Conservation (phyloP, 2,329 filamentous ascomycete species). For the Harringtonia lauricola region DNA sequence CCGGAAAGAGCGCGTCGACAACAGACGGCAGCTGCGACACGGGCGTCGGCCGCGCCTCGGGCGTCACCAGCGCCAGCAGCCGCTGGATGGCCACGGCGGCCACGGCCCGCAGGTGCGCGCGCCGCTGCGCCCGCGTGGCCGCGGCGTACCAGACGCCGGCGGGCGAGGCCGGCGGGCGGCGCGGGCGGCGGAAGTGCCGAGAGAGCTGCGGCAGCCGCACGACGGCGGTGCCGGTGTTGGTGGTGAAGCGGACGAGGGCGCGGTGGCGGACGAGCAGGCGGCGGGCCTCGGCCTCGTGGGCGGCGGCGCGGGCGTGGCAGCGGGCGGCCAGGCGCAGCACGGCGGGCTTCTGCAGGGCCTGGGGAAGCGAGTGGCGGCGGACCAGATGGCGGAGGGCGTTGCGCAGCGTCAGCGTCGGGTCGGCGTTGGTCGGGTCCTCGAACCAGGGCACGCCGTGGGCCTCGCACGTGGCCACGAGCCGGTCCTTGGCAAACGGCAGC, state of each 20-base stretch:
- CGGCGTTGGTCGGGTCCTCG: conserved; percentile 74
- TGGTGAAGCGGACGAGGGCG: conserved; percentile 34
- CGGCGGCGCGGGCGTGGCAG: conserved; percentile 30
- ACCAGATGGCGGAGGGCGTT: conserved; percentile 70
- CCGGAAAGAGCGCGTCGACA: conserved; percentile 38
- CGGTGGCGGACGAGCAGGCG: conserved; percentile 37
- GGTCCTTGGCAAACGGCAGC: conserved; percentile 58
- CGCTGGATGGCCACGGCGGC: conserved; percentile 35
- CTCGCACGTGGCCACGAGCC: conserved; percentile 65
- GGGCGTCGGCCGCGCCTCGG: conserved; percentile 31
- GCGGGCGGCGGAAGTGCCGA: not conserved
- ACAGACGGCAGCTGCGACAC: conserved; percentile 31
- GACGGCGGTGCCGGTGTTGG: conserved; percentile 35
- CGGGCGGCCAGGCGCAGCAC: conserved; percentile 50
- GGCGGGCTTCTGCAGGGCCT: conserved; percentile 53
- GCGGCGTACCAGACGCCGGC: conserved; percentile 11
- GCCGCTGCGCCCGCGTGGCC: conserved; percentile 16
- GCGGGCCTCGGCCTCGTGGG: conserved; percentile 41
- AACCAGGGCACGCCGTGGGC: conserved; percentile 62
- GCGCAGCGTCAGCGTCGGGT: conserved; percentile 63
- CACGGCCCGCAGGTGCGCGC: conserved; percentile 27
- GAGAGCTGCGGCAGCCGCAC: conserved; percentile 29
- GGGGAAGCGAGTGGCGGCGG: conserved; percentile 48
- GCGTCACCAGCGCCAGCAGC: conserved; percentile 38
- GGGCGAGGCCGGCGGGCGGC: conserved; percentile 2